Conservation (phyloP, 495 filamentous ascomycete species). For the Aspergillus diversus region DNA sequence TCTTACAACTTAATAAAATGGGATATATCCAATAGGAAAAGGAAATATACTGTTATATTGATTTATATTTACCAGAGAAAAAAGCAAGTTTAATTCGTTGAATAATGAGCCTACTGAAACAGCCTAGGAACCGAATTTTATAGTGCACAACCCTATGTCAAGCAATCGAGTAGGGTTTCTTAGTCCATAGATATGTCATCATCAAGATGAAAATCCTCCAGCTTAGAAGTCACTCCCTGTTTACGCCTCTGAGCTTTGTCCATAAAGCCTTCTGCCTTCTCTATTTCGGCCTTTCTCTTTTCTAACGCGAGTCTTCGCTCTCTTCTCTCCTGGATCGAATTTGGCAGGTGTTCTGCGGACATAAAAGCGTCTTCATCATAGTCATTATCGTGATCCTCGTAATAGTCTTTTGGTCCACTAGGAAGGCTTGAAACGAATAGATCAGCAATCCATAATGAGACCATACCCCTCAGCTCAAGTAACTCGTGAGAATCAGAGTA, state of each 20-base stretch:
- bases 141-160: not conserved
- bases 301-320: constrained; percentile 41
- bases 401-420: constrained; percentile 19
- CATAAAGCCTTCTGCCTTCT: constrained; percentile 40
- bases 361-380: constrained; percentile 24
- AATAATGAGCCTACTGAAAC: not conserved
- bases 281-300: constrained; percentile 34
- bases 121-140: not conserved
- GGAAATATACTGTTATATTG: no score
- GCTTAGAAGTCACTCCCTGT: constrained; percentile 38
- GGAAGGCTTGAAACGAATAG: constrained; percentile 46
- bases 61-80: no score
- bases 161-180: constrained; percentile 12
- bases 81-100: no score
- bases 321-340: constrained; percentile 33
- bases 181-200: constrained; percentile 55
- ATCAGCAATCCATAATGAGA: constrained; percentile 70
- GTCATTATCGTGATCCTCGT: constrained; percentile 27
- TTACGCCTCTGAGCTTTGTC: constrained; percentile 40
- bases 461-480: constrained; percentile 65
- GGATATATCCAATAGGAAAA: no score
- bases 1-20: no score
- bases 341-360: constrained; percentile 28
- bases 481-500: constrained; percentile 62
- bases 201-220: constrained; percentile 39